These are phyloP conservation scores for Vigna trinervia DNA, from an alignment of 306 rosid genomes.

Conservation along the genomic window DNA sequence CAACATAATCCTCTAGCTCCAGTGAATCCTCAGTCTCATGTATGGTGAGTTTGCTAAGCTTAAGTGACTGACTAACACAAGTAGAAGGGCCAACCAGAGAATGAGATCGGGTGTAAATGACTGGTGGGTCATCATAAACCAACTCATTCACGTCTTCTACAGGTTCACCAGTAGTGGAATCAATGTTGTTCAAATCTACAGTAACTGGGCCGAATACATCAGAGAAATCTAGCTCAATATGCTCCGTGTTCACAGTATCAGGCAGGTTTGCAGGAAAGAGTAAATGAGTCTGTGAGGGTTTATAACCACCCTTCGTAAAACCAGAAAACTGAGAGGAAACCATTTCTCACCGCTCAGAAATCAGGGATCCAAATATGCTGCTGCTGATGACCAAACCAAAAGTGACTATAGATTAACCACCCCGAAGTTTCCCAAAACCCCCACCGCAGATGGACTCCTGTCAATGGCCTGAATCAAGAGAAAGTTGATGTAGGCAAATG, in stretches of 20 bases:
- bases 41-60: constrained; percentile 79
- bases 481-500: constrained; percentile 77
- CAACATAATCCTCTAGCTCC: constrained; percentile 52
- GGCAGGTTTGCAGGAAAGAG: constrained; percentile 55
- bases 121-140: constrained; percentile 76
- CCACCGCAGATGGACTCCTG: constrained; percentile 75
- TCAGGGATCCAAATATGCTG: constrained; percentile 46
- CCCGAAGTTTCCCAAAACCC: constrained; percentile 44
- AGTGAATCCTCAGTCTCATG: constrained; percentile 61
- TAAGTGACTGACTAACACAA: constrained; percentile 74
- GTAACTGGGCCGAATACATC: constrained; percentile 90
- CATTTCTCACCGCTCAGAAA: constrained; percentile 56
- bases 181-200: constrained; percentile 56
- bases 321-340: constrained; percentile 81
- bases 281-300: constrained; percentile 54
- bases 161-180: constrained; percentile 43
- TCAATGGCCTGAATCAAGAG: constrained; percentile 82
- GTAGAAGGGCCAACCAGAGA: constrained; percentile 94
- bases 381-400: constrained; percentile 44
- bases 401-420: constrained; percentile 47
- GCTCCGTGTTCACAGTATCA: constrained; percentile 59
- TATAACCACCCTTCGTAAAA: constrained; percentile 50
- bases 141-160: constrained; percentile 62
- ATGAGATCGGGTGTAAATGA: constrained; percentile 83
- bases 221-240: constrained; percentile 84